These are phyloP conservation scores for Melaleuca alternifolia DNA, from an alignment of 345 rosid species.

Conservation along the genomic window DNA sequence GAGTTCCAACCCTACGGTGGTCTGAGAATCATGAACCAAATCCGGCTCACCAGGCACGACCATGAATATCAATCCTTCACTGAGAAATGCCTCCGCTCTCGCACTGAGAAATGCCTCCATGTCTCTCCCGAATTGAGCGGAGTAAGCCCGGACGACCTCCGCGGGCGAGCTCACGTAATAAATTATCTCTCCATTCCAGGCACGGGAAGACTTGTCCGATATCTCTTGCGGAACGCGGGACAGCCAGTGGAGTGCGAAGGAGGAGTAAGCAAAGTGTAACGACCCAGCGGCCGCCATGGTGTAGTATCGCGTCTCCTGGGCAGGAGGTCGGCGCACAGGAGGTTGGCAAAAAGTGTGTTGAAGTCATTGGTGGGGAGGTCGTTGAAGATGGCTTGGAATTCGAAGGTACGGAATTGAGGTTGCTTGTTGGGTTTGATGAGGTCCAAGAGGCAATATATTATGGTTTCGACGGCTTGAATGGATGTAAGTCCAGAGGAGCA, in stretches of 20 bases:
- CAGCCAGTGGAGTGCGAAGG: constrained; percentile 1
- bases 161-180: not conserved
- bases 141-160: not conserved
- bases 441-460: not conserved
- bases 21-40: not conserved
- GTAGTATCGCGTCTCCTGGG: not conserved
- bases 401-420: not conserved
- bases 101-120: constrained; percentile 1
- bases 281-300: not conserved
- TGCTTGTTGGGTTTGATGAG: not conserved
- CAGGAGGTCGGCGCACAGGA: not conserved
- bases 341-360: not conserved
- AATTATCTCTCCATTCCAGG: constrained; percentile 10
- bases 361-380: not conserved
- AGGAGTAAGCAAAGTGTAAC: not conserved
- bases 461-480: not conserved
- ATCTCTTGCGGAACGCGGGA: not conserved
- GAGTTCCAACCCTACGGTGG: not conserved
- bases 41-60: not conserved
- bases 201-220: not conserved
- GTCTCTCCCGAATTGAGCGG: not conserved
- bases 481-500: not conserved
- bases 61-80: not conserved
- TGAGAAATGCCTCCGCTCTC: not conserved
- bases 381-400: not conserved